Base-by-base conservation (phyloP, 2,329 filamentous ascomycete species). In the Pseudopyrenochaeta lycopersici region DNA sequence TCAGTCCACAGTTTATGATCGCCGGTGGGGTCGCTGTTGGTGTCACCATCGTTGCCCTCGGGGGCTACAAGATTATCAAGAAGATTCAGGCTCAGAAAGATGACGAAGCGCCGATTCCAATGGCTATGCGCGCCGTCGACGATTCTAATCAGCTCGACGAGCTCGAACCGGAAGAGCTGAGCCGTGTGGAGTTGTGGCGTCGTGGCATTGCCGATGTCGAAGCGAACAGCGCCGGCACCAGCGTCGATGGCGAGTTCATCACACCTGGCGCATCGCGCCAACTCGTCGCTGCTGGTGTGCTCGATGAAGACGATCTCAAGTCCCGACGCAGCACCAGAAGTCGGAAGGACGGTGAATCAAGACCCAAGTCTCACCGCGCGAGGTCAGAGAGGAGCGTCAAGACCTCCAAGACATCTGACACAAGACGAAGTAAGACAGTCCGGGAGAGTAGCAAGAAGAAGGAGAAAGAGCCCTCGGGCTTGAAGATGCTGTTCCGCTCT, bases 11-110 rank as follows among this genome's bases (percentile, higher is more conserved):
- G 70, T 99, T 99, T 72, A 85, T 97, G 59, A 97, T 99, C 66
- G 92, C 92, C 3, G 92, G 91, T 0, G 91, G 93, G 38, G 87
- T 97, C 12, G 91, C 90, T 0, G 88, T 97, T 0, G 95, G 95
- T 12, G 88, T 97, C n/a, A 98, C 95, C 0, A 88, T 98, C 7
- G 91, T 99, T 67, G 93, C 95, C 74, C 91, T 99, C 55, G 95
- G 95, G 48, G 94, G 95, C 4, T 98, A 92, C 85, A 98, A 97
- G 79, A 97, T 99, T 74, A 88, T 99, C 77, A 96, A 97, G 82
- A 89, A 88, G 65, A 91, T 98, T 62, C 80, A 81, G 67, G 79
- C 72, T 12, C 77, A 77, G 52, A 78, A 78, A 30, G 71, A 69
- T 9, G 72, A 75, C 23, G 66, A 68, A 35, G 51, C 63, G 48